These are phyloP conservation scores for Geoglossum glabrum DNA, from an alignment of 495 filamentous ascomycete genomes.

Conservation along the genomic window DNA sequence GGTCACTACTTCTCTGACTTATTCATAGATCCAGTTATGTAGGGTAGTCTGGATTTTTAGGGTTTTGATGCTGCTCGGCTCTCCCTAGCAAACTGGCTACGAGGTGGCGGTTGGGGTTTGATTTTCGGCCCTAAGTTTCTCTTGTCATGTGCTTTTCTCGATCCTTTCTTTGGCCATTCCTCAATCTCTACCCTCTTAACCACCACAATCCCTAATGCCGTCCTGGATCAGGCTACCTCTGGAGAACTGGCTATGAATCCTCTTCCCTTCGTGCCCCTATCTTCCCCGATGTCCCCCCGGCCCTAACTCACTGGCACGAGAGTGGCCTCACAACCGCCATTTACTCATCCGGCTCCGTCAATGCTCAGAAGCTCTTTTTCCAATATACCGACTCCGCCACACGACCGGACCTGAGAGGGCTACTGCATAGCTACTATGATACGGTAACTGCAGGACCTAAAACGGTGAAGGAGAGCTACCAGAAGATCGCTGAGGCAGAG, in stretches of 20 bases:
- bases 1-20: no score
- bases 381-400: conserved; percentile 34
- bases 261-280: conserved; percentile 42
- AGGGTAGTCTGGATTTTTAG: no score
- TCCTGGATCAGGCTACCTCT: conserved; percentile 30
- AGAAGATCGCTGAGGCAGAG: conserved; percentile 26
- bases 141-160: background rate
- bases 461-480: conserved; percentile 36
- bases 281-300: conserved; percentile 42
- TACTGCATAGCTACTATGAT: conserved; percentile 43
- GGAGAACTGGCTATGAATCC: conserved; percentile 39
- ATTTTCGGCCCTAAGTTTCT: background rate
- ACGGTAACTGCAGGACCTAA: conserved; percentile 57
- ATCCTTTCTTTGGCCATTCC: background rate
- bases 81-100: no score
- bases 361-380: conserved; percentile 54
- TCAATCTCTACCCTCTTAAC: background rate
- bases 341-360: conserved; percentile 50
- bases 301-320: conserved; percentile 29
- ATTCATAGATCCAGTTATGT: no score
- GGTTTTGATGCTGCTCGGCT: no score
- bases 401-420: conserved; percentile 29
- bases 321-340: conserved; percentile 34
- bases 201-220: conserved; percentile 10
- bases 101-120: background rate